Evolutionary conservation across 2,329 filamentous ascomycete genomes (phyloP).

Genomic region (Pseudogymnoascus sp.): DNA sequence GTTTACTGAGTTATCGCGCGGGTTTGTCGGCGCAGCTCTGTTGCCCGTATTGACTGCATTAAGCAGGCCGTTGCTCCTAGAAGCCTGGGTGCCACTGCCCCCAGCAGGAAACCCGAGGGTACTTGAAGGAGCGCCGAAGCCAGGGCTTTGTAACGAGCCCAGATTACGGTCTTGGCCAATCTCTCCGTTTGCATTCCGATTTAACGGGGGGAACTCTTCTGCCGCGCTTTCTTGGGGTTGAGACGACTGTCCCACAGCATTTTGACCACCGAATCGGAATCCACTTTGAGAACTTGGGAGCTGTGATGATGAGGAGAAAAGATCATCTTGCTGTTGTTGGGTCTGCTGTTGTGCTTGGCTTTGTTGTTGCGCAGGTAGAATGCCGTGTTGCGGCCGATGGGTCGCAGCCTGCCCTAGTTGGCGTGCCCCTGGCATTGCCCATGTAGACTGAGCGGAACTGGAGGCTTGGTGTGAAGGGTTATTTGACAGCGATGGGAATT

Average conservation of each 20-base stretch:
- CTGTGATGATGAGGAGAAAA: slow-evolving; percentile 31
- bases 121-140: slow-evolving; percentile 45
- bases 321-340: slow-evolving; percentile 32
- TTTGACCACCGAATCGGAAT: slow-evolving; percentile 31
- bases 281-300: slow-evolving; percentile 27
- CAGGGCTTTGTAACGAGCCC: slow-evolving; percentile 49
- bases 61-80: slow-evolving; percentile 54
- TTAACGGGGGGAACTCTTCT: slow-evolving; percentile 59
- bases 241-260: slow-evolving; percentile 29
- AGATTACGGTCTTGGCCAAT: slow-evolving; percentile 50
- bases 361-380: slow-evolving; percentile 26
- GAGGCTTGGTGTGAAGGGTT: slow-evolving; percentile 39
- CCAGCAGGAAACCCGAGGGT: slow-evolving; percentile 31
- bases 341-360: slow-evolving; percentile 27
- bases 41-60: slow-evolving; percentile 58
- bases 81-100: slow-evolving; percentile 34
- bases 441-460: slow-evolving; percentile 29
- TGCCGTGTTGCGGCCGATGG: slow-evolving; percentile 26
- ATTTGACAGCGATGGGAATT: slow-evolving; percentile 61
- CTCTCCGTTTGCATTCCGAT: slow-evolving; percentile 51
- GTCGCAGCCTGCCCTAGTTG: slow-evolving; percentile 26
- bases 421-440: slow-evolving; percentile 27
- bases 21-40: slow-evolving; percentile 33
- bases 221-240: slow-evolving; percentile 42
- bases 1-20: not conserved